Base-by-base conservation (phyloP, 139 green algal genomes). In the Tetradesmus lagerheimii region DNA sequence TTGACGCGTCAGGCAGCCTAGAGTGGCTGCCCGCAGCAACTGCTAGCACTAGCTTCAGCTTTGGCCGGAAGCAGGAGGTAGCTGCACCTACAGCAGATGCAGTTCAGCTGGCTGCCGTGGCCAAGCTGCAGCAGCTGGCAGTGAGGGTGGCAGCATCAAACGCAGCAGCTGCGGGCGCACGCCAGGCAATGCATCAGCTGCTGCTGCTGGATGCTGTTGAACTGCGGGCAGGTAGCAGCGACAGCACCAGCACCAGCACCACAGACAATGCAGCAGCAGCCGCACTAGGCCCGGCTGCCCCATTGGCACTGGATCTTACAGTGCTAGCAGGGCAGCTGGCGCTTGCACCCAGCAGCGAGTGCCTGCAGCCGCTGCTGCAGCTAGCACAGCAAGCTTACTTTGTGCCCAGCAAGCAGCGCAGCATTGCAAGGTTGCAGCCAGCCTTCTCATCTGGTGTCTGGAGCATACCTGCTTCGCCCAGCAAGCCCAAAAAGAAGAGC, bases 151-250 rank as follows among this genome's bases (percentile, higher is more conserved):
- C 74, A 12, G 39, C 85, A 25, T 2, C 41, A 29, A 39, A 16
- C 11, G 53, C 66, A 39, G 71, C 71, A 50, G 85, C 53, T 39
- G 71, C 43, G 39, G 45, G 31, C 34, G 12, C 15, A 43, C 76
- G 23, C 43, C 85, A 62, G 62, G 67, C 74, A 35, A 39, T 89
- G 85, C 85, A 89, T 8, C 39, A 83, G 45, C 71, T 89, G 34
- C 43, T 89, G 71, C n/a, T 77, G 41, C 76, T 89, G 31, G 41
- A 83, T 35, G 20, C 43, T 23, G 14, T 84, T 6, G 43, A 47
- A 16, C 12, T 89, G 14, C n/a, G n/a, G 43, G 74, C 45, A 37
- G 15, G 41, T 45, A 89, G 85, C 47, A n/a, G 20, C 9, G 85
- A 84, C 34, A 78, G 38, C n/a, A 11, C 29, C 67, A 37, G 38